Conservation (phyloP, 176 grass and related monocot species). For the Typha latifolia region DNA sequence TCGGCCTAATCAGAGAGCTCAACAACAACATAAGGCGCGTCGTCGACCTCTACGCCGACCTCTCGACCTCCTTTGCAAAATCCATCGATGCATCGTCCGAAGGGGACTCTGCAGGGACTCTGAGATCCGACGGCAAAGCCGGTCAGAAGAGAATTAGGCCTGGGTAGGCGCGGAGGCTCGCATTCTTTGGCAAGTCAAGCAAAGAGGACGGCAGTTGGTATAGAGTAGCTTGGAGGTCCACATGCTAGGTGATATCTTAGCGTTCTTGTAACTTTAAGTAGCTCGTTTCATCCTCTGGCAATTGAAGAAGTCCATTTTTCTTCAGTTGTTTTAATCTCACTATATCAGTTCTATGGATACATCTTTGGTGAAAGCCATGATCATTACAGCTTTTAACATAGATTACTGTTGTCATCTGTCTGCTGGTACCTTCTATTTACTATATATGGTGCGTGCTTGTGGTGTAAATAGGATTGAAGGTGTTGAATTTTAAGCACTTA, state of each 20-base stretch:
- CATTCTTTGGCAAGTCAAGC: conserved; percentile 15
- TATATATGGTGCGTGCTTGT: no score
- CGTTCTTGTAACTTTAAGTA: no score
- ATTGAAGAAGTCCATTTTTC: neutral
- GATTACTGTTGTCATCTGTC: no score
- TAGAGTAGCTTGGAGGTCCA: neutral
- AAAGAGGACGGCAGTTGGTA: conserved; percentile 14
- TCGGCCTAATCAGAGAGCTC: conserved; percentile 70
- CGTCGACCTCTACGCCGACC: conserved; percentile 73
- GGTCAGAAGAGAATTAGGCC: conserved; percentile 60
- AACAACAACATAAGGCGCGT: conserved; percentile 88
- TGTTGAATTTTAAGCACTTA: no score
- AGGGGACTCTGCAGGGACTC: conserved; percentile 29
- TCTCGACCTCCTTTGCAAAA: conserved; percentile 52
- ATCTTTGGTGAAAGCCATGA: no score
- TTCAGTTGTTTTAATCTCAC: neutral
- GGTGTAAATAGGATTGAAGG: no score
- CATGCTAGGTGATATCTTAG: no score
- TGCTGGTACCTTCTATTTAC: no score
- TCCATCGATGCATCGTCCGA: conserved; percentile 25
- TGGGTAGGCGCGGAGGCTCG: conserved; percentile 1
- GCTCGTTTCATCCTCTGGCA: neutral
- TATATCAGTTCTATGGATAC: no score
- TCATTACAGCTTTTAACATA: no score
- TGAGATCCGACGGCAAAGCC: conserved; percentile 34